Conservation (phyloP, 306 rosid species). For the Cyclanthera cordifolia region DNA sequence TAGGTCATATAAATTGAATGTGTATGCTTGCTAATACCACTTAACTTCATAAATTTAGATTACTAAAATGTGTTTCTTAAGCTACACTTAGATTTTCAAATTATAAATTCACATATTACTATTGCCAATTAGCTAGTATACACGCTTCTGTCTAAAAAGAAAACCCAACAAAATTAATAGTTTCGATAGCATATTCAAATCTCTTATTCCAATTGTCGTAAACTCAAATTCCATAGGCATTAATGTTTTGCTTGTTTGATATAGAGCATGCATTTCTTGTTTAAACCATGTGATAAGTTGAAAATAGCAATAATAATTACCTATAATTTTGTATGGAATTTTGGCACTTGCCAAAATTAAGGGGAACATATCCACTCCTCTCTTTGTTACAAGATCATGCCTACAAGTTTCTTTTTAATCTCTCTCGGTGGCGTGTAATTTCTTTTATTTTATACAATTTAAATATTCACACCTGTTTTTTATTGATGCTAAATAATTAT, state of each 20-base stretch:
- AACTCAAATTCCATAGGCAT: not conserved
- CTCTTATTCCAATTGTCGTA: too few species aligned
- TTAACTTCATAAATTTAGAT: too few species aligned
- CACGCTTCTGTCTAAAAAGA: too few species aligned
- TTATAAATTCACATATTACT: too few species aligned
- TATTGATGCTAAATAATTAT: not conserved
- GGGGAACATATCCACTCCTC: constrained; percentile 29
- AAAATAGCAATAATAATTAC: not conserved
- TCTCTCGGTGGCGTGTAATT: not conserved
- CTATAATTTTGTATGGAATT: constrained; percentile 12
- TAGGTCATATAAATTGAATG: not conserved
- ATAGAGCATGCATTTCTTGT: constrained; percentile 19
- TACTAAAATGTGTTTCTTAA: not conserved
- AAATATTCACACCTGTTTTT: not conserved
- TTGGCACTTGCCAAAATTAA: constrained; percentile 38
- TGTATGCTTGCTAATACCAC: not conserved
- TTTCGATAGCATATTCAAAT: too few species aligned
- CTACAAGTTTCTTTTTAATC: too few species aligned
- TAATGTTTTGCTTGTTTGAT: constrained; percentile 7
- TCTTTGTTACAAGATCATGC: not conserved
- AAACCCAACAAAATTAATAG: too few species aligned
- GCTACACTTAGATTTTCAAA: not conserved
- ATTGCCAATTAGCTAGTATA: too few species aligned
- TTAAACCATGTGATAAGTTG: constrained; percentile 15
- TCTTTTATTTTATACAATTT: not conserved